Evolutionary conservation across 1,284 basidiomycete species (phyloP), one percentile per base, ranked within the genome.

Genomic region (Heterobasidion irregulare): DNA sequence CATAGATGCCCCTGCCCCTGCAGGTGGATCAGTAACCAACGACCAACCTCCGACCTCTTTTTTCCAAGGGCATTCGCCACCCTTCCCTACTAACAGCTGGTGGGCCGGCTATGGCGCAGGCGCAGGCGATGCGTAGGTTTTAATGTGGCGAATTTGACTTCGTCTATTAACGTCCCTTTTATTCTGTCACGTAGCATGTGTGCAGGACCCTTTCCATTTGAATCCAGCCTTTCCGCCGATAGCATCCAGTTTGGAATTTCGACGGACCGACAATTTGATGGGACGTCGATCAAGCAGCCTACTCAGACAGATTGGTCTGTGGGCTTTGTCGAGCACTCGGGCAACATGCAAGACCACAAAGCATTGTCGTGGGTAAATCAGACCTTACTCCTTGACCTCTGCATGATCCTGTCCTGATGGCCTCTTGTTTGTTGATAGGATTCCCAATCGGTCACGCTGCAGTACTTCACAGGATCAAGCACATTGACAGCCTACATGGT

Each of bases 61-160:
- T 58, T 70, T 69, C 57, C 64, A 66, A 55, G 68, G 66, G 32
- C 64, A 62, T 55, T 60, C 61, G 12, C 66, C 68, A 15, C 68
- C 69, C 0, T 71, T 63, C 51, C 68, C 69, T 13, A 71, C 69
- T 13, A 68, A 68, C 47, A 65, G 65, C 51, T 70, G 69, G 69
- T 71, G 69, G 69, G 62, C 66, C n/a, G 69, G 67, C 38, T 71
- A 64, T 58, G 67, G 61, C 43, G 66, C 68, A 6, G 62, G 64
- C 2, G 58, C 49, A 50, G 68, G 68, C 36, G 59, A 57, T 57
- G 64, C 60, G 62, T 68, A 59, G 60, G 66, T 57, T 26, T 26
- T 16, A 5, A 10, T 32, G 33, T 45, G 35, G 10, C 47, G 0
- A 16, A 12, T 9, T 16, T 6, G 15, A 45, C 18, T 12, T 16